These are phyloP conservation scores for Pseudogymnoascus sp. DNA, from an alignment of 2,329 filamentous ascomycete genomes.

Conservation along the genomic window DNA sequence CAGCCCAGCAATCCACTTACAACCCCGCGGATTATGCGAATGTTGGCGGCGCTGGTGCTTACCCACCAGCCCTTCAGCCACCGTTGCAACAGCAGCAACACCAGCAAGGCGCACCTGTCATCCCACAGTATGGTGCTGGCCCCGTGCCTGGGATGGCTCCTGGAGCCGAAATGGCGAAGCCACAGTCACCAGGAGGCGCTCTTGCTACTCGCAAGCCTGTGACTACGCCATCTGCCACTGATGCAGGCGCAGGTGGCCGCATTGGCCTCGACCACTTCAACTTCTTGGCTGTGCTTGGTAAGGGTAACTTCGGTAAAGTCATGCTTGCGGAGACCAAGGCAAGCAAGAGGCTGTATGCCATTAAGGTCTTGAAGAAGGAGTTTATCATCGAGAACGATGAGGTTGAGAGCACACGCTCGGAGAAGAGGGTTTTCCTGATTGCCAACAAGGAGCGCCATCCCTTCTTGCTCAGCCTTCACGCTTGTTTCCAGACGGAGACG, in stretches of 20 bases:
- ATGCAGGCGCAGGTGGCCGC: constrained; percentile 67
- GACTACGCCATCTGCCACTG: constrained; percentile 57
- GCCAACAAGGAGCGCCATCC: constrained; percentile 96
- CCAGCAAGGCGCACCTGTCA: constrained; percentile 17
- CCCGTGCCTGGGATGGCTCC: constrained; percentile 11
- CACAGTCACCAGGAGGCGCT: constrained; percentile 28
- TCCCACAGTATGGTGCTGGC: constrained; percentile 22
- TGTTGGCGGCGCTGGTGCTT: constrained; percentile 48
- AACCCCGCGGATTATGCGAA: constrained; percentile 72
- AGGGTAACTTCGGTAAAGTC: constrained; percentile 99
- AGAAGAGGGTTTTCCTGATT: constrained; percentile 95
- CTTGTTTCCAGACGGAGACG: constrained; percentile 98
- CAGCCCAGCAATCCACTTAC: constrained; percentile 56
- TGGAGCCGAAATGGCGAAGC: constrained; percentile 13
- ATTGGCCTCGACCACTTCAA: constrained; percentile 99
- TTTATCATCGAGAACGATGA: constrained; percentile 99
- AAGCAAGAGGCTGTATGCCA: constrained; percentile 86
- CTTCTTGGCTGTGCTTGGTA: constrained; percentile 94
- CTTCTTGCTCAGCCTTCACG: constrained; percentile 89
- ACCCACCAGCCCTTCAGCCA: constrained; percentile 32
- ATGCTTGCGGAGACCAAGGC: constrained; percentile 98
- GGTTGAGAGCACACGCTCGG: constrained; percentile 93
- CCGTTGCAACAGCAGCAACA: constrained; percentile 35
- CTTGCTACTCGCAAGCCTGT: constrained; percentile 43
- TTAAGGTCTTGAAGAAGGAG: constrained; percentile 99